A percentile compares a stretch with the other conserved stretches of the same genome.
Conservation (phyloP, 2,329 filamentous ascomycete species). For the Neonectria sp. region DNA sequence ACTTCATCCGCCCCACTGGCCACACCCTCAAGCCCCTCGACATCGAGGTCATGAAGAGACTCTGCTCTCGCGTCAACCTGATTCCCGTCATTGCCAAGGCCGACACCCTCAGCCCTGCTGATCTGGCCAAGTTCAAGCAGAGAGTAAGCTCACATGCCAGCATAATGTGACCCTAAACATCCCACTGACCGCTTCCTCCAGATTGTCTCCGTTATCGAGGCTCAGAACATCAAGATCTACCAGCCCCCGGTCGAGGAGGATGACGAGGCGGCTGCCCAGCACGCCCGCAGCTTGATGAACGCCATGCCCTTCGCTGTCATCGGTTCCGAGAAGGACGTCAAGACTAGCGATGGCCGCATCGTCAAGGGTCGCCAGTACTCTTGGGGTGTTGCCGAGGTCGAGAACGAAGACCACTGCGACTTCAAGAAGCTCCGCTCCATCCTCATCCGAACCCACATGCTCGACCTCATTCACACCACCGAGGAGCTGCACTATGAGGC, state of each 20-base stretch:
- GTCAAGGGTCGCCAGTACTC: slow-evolving; percentile 99
- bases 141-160: slow-evolving; percentile 74
- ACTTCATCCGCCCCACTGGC: slow-evolving; percentile 98
- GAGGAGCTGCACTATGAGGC: slow-evolving; percentile 99
- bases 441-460: slow-evolving; percentile 98
- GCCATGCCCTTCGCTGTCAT: slow-evolving; percentile 99
- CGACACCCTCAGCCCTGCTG: slow-evolving; percentile 93
- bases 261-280: slow-evolving; percentile 94
- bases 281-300: slow-evolving; percentile 93
- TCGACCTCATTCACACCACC: slow-evolving; percentile 99
- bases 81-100: slow-evolving; percentile 99
- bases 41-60: slow-evolving; percentile 99
- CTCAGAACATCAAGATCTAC: slow-evolving; percentile 99
- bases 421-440: slow-evolving; percentile 99
- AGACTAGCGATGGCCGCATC: slow-evolving; percentile 94
- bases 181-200: slow-evolving; percentile 55
- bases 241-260: slow-evolving; percentile 98
- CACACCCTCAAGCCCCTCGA: slow-evolving; percentile 99
- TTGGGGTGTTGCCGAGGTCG: slow-evolving; percentile 99
- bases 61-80: slow-evolving; percentile 97
- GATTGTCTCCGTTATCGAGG: slow-evolving; percentile 96
- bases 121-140: slow-evolving; percentile 94
- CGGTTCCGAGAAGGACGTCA: slow-evolving; percentile 98
- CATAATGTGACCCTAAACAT: not conserved
- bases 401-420: slow-evolving; percentile 99